A percentile compares a stretch with the other conserved stretches of the same genome.
These are phyloP conservation scores for Moniliella sp. DNA, from an alignment of 1,284 basidiomycete species.

Conservation along the genomic window DNA sequence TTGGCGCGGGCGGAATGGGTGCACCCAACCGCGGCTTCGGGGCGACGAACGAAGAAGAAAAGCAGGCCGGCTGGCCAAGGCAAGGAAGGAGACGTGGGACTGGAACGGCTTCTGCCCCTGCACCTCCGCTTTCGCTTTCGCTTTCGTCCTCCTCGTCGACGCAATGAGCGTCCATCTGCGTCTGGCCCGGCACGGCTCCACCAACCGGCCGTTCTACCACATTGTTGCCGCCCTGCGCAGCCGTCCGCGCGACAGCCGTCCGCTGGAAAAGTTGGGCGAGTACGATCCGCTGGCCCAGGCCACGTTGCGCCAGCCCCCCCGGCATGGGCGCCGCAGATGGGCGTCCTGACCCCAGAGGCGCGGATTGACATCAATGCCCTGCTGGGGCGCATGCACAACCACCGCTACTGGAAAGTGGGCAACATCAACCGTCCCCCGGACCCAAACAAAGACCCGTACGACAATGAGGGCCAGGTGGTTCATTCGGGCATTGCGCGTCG, in stretches of 20 bases:
- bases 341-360: neutral
- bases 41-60: too few species aligned
- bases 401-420: too few species aligned
- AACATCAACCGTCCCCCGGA: too few species aligned
- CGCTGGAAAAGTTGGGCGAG: slow-evolving; percentile 67
- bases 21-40: too few species aligned
- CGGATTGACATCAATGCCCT: neutral
- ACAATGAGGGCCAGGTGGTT: neutral
- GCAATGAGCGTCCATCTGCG: slow-evolving; percentile 65
- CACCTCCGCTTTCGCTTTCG: too few species aligned
- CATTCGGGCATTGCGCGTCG: neutral
- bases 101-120: too few species aligned
- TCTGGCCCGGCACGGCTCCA: slow-evolving; percentile 59
- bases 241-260: slow-evolving; percentile 61
- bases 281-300: slow-evolving; percentile 50
- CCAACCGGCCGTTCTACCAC: slow-evolving; percentile 62
- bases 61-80: too few species aligned
- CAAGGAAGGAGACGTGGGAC: too few species aligned
- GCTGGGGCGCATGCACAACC: neutral
- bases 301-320: neutral
- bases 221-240: slow-evolving; percentile 61
- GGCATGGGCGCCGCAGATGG: neutral
- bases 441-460: neutral
- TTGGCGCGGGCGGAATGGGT: too few species aligned
- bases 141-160: too few species aligned